Percentiles rank a stretch among this genome's conserved stretches.
phyloP scores from a whole-genome alignment of 345 rosid genomes.

The Populus euphratica region DNA sequence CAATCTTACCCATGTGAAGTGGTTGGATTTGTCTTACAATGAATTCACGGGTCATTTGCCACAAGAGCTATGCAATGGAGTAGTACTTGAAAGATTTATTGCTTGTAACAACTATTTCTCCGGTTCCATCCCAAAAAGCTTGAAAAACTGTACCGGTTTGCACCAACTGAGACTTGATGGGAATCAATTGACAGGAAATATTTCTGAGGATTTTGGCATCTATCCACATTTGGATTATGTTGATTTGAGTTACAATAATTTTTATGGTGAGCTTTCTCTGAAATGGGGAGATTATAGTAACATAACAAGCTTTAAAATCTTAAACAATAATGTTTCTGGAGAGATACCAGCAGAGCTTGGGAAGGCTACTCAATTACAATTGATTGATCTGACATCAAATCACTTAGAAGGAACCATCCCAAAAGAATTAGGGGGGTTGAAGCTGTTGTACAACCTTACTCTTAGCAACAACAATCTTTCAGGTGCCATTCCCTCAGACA shows the following conservation, averaged over 20 bases:
- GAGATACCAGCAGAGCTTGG: background rate
- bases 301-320: background rate
- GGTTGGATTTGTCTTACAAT: background rate
- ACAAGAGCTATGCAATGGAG: background rate
- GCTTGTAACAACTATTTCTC: background rate
- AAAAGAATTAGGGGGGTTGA: background rate
- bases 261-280: no score
- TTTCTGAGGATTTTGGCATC: background rate
- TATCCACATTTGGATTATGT: background rate
- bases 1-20: background rate
- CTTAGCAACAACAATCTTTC: constrained; percentile 2
- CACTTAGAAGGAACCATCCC: background rate
- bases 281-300: background rate
- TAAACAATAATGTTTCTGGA: background rate
- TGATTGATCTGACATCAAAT: no score
- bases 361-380: no score
- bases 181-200: background rate
- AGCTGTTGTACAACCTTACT: background rate
- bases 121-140: background rate
- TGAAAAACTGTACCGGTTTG: background rate
- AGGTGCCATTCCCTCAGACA: background rate
- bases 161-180: no score
- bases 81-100: background rate
- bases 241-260: background rate
- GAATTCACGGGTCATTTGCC: background rate